Base-by-base conservation (phyloP, 306 rosid species). In the Crotalaria pallida region DNA sequence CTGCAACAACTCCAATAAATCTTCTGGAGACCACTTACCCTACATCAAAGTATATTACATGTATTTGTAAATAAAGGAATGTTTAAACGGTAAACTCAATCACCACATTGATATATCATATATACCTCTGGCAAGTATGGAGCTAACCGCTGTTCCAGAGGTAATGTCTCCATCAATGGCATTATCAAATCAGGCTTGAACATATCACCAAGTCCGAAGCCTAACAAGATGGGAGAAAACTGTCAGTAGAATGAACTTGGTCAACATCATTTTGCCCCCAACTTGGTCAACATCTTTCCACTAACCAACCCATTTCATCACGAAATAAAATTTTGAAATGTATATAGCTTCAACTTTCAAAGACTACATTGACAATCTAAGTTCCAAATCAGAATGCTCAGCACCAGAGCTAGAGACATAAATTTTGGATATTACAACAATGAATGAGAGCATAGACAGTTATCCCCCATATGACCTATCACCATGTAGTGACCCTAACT, bases 1-100 rank as follows among this genome's bases (percentile, higher is more conserved):
- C 81, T 90, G 98, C 53, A 93, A 79, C 88, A 93, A 82, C 77
- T 93, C 98, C 76, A 85, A 78, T 81, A 93, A 69, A 69, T 88
- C 97, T 81, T 93, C 92, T 0, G 92, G 86, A 57, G 97, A 85
- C 94, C 94, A 88, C 52, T 79, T 86, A 80, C 97, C 98, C 98
- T 93, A 74, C 27, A 75, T 77, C 65, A 68, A 59, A 67, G 12
- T 73, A 68, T 66, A 51, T 59, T 29, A 36, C 19, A 67, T 59
- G 22, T 34, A 73, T 41, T 34, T 3, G 47, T 68, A 40, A 41
- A 38, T 26, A 12, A 63, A 66, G 12, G 51, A 73, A 44, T 10
- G 19, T 5, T 23, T 27, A 65, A 69, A 40, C 45, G 11, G 45
- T 40, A 40, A 40, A 38, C 31, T 58, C 58, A 79, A 61, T 60